Base-by-base conservation (phyloP, 106 monocot genomes). In the Posidonia australis region DNA sequence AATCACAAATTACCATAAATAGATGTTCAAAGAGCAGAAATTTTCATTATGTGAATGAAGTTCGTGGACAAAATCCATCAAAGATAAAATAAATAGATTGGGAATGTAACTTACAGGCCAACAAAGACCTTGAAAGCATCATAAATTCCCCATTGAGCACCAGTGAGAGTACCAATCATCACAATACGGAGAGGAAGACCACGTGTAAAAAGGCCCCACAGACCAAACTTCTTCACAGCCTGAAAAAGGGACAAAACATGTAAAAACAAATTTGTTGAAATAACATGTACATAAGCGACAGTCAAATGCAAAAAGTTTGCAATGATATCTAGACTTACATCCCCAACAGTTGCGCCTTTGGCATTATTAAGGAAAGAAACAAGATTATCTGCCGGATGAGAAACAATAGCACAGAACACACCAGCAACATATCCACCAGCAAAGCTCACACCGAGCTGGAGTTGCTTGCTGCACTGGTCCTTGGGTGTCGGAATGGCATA, bases 281-380 rank as follows among this genome's bases (percentile, higher is more conserved):
- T 19, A 42, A 57, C 68, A 0, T 5, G 36, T 18, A n/a, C n/a
- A n/a, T 13, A 63, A 32, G 7, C 3, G 60, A 54, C 5, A 3
- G 5, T 5, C 24, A 7, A 24, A 26, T 9, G n/a, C 11, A 20
- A 53, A 0, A 25, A 20, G 19, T 29, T 52, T n/a, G 51, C n/a
- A 46, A 63, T 16, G 29, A 9, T 5, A 54, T 1, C 7, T 10
- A 59, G 20, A 62, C 80, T 78, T 71, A 85, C 89, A 70, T 90
- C 89, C 46, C 72, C 78, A 28, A 85, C 75, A 16, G 89, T 83
- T 23, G 85, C 82, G 3, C 89, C 89, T 62, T 90, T 82, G 14
- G 85, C 72, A 68, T 85, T 90, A 70, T 90, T 90, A 21, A 90
- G 82, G 64, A 85, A 85, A 27, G 89, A 90, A 19, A 90, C 82